Evolutionary conservation across 495 filamentous ascomycete genomes (phyloP).

Genomic region (Daldinia caldariorum): DNA sequence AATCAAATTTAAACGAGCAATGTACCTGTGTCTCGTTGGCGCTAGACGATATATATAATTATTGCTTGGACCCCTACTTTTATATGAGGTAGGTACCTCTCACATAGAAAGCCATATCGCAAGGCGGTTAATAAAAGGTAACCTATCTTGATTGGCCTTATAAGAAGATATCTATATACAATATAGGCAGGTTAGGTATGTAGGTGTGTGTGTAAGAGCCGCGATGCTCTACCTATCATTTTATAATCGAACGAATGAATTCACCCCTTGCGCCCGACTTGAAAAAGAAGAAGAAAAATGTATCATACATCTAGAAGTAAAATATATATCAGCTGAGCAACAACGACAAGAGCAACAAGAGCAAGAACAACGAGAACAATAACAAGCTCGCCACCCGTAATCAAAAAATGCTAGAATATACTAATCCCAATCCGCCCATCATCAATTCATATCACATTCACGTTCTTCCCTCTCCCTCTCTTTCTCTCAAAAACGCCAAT

Average conservation of each 20-base stretch:
- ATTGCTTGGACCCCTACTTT: neutral
- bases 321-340: neutral
- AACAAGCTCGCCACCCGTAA: neutral
- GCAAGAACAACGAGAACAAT: neutral
- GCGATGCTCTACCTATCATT: neutral
- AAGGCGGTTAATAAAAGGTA: neutral
- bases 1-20: too few species aligned
- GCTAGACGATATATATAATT: too few species aligned
- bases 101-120: too few species aligned
- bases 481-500: neutral
- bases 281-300: neutral
- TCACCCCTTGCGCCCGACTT: neutral
- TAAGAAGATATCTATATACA: neutral
- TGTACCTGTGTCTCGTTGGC: too few species aligned
- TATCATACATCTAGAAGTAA: conserved; percentile 11
- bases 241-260: neutral
- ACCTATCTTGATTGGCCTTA: neutral
- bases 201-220: neutral
- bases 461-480: too few species aligned
- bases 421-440: neutral
- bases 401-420: conserved; percentile 12
- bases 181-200: neutral
- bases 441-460: neutral
- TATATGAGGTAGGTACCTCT: neutral
- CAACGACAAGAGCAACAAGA: too few species aligned